These are phyloP conservation scores for Leptodermis oblonga DNA, from an alignment of 257 asterid genomes.

Conservation along the genomic window DNA sequence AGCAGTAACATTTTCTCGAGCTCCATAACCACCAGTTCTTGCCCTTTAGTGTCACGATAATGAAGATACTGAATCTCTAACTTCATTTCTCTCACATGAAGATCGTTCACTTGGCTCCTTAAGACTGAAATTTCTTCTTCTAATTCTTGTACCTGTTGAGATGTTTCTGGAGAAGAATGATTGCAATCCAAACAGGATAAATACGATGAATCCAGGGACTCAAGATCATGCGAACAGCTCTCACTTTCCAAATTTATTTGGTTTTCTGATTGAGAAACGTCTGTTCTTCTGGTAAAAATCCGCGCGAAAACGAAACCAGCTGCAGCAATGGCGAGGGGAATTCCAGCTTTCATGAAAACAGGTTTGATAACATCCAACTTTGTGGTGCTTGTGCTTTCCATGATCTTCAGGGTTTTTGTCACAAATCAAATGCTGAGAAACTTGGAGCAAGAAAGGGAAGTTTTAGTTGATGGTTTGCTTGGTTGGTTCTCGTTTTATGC, in stretches of 20 bases:
- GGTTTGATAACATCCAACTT: conserved; percentile 44
- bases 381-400: conserved; percentile 48
- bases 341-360: conserved; percentile 43
- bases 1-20: conserved; percentile 32
- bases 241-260: conserved; percentile 19
- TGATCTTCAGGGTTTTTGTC: conserved; percentile 7
- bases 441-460: not conserved
- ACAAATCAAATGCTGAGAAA: conserved; percentile 15
- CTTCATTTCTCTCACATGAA: conserved; percentile 27
- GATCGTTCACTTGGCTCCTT: conserved; percentile 25
- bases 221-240: conserved; percentile 21
- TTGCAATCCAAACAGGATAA: conserved; percentile 14
- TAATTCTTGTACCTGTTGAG: conserved; percentile 2
- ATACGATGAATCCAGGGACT: conserved; percentile 25
- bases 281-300: conserved; percentile 29
- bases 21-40: conserved; percentile 38
- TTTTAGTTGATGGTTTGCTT: conserved; percentile 2
- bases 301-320: conserved; percentile 45
- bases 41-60: conserved; percentile 41
- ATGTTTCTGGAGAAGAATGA: conserved; percentile 5
- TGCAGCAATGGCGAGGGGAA: conserved; percentile 54
- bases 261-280: conserved; percentile 3
- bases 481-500: conserved; percentile 7
- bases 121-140: conserved; percentile 28
- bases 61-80: conserved; percentile 31